Percentiles rank a stretch among this genome's conserved stretches.
Conservation (phyloP, 495 filamentous ascomycete genomes). For the Lophium mytilinum region DNA sequence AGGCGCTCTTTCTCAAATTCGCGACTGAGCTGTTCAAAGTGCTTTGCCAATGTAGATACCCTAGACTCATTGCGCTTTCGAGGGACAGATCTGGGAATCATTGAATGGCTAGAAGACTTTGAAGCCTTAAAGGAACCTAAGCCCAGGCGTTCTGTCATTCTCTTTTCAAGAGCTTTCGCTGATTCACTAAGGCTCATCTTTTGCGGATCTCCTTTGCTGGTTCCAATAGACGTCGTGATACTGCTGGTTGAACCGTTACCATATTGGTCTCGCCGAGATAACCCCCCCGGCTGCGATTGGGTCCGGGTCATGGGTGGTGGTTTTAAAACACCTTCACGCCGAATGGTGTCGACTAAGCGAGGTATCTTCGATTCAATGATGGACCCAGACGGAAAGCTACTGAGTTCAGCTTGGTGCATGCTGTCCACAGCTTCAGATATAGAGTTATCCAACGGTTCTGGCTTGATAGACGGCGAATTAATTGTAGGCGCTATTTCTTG, state of each 20-base stretch:
- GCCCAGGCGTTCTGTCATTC: constrained; percentile 29
- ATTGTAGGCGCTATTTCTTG: constrained; percentile 4
- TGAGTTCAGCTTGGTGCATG: constrained; percentile 9
- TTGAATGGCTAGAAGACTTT: constrained; percentile 48
- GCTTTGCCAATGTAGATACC: constrained; percentile 81
- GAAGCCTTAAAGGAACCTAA: constrained; percentile 48
- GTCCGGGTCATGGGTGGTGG: constrained; percentile 59
- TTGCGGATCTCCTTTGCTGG: constrained; percentile 5
- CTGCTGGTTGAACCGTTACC: neutral
- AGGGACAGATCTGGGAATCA: constrained; percentile 81
- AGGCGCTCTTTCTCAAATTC: constrained; percentile 95
- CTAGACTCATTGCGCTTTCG: constrained; percentile 56
- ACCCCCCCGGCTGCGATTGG: constrained; percentile 57
- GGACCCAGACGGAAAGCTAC: neutral
- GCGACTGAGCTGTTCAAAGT: constrained; percentile 91
- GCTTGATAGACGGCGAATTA: constrained; percentile 3
- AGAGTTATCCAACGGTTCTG: constrained; percentile 12
- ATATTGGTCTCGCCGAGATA: constrained; percentile 9
- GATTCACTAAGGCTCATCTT: constrained; percentile 18
- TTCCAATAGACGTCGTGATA: neutral
- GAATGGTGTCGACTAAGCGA: constrained; percentile 29
- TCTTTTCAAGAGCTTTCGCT: constrained; percentile 18
- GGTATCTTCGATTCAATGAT: constrained; percentile 28
- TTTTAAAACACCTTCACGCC: constrained; percentile 34
- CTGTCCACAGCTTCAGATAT: constrained; percentile 17